Evolutionary conservation across 345 rosid genomes (phyloP), one percentile per base, ranked within the genome.

Genomic region (Erodium maritimum): DNA sequence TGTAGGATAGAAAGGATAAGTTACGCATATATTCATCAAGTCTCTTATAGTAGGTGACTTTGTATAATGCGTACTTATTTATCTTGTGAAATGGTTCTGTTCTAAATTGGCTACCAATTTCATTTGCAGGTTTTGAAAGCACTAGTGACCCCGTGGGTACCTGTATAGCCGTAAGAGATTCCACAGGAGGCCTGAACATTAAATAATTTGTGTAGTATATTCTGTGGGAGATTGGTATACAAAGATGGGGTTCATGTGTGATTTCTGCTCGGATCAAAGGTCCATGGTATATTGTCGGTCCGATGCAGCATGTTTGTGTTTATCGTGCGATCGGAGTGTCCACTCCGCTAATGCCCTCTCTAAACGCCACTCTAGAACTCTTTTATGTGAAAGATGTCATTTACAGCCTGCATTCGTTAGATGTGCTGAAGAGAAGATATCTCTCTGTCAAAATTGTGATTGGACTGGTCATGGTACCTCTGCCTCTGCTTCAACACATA

Each of bases 391-490:
- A 57, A 82, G 95, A 67, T 94, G 99, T 65, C 77, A 80, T 67
- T 81, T 87, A 0, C 96, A 90, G 52, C 95, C 99, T 48, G 95
- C 96, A 19, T 52, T 75, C 0, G 84, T 90, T 58, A 82, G 99
- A 72, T 85, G 95, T 77, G 67, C 69, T 0, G 95, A 87, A 61
- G 96, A 90, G 69, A 90, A 70, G 45, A 66, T 82, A 19, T 90
- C 93, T 10, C 86, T 94, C n/a, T 94, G 99, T 81, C 99, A 94
- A 64, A 85, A 82, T 75, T 94, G 99, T 76, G 96, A 94, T 74
- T 85, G 96, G 95, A 65, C 67, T 10, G 84, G 83, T 19, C 97
- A 91, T 61, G 82, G 82, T 29, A 65, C 72, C 60, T 80, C 84
- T 58, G 70, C 83, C n/a, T 63, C 83, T 1, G 70, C 80, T 24